Evolutionary conservation across 2,329 filamentous ascomycete species (phyloP).

Genomic region (Chaetomium sp.): DNA sequence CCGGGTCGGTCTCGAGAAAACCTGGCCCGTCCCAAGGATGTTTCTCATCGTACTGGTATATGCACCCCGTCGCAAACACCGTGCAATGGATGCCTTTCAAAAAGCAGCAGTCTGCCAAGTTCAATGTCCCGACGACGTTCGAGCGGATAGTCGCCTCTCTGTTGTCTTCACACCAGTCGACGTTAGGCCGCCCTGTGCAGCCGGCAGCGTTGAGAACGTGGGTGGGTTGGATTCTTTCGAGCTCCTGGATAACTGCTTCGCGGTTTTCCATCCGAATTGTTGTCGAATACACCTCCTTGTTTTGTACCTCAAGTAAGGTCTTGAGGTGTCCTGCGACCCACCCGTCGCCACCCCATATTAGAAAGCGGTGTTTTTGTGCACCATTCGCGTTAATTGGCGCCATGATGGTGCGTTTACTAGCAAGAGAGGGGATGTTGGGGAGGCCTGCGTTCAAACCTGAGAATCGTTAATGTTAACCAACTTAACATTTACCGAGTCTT

Average conservation of each 20-base stretch:
- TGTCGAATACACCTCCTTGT: constrained; percentile 55
- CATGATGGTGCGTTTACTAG: constrained; percentile 13
- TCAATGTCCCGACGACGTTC: constrained; percentile 60
- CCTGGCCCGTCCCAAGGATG: constrained; percentile 55
- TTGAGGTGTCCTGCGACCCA: constrained; percentile 59
- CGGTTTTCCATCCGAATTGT: constrained; percentile 60
- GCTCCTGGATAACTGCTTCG: constrained; percentile 48
- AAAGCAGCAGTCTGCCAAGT: constrained; percentile 56
- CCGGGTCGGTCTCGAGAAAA: constrained; percentile 54
- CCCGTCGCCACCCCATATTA: constrained; percentile 60
- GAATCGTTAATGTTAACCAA: too few species aligned
- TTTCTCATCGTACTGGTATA: constrained; percentile 56
- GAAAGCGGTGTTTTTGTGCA: constrained; percentile 38
- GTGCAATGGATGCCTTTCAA: constrained; percentile 55
- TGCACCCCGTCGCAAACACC: constrained; percentile 61
- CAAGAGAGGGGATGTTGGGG: too few species aligned
- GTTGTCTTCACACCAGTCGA: constrained; percentile 67
- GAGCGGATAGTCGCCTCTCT: constrained; percentile 60
- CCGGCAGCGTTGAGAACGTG: constrained; percentile 62
- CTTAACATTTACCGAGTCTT: too few species aligned
- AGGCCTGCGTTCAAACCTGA: too few species aligned
- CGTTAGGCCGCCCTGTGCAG: constrained; percentile 60
- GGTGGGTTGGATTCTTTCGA: constrained; percentile 55
- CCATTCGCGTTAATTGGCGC: constrained; percentile 27
- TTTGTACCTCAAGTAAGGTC: constrained; percentile 49